Percentiles rank a stretch among this genome's conserved stretches.
phyloP scores from a whole-genome alignment of 225 moss, liverwort and hornwort genomes.

The Straminergon stramineum region DNA sequence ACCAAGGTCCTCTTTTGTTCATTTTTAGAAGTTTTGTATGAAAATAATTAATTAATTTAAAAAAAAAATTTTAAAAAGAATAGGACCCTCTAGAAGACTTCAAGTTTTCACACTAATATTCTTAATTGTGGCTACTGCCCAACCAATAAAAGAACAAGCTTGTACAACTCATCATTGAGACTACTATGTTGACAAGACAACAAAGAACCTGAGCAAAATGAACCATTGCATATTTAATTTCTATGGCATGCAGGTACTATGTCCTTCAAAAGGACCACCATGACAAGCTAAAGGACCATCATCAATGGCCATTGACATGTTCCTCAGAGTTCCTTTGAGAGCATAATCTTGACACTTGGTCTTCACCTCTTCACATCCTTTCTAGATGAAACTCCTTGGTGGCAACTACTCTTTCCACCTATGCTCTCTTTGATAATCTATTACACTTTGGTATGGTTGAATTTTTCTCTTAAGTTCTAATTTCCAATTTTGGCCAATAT shows the following conservation, averaged over 20 bases:
- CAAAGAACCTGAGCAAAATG: neutral
- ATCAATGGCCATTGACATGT: too few species aligned
- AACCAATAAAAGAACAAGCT: too few species aligned
- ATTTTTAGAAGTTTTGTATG: too few species aligned
- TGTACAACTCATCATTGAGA: neutral
- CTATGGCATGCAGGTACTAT: neutral
- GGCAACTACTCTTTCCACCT: accelerated
- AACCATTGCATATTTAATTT: neutral
- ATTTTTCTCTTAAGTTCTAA: neutral
- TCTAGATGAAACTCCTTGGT: neutral
- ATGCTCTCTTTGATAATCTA: neutral
- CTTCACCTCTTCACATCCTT: neutral
- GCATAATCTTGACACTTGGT: too few species aligned
- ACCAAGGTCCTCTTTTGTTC: neutral
- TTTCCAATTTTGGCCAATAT: neutral
- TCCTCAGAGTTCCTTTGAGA: too few species aligned
- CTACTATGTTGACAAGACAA: neutral
- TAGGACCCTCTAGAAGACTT: neutral
- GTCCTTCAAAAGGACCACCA: neutral
- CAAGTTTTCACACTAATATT: neutral
- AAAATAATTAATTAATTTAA: neutral
- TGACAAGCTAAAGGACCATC: neutral
- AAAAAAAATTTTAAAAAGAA: neutral
- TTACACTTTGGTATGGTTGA: neutral
- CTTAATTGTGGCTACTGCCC: accelerated